Conservation (phyloP, 345 rosid genomes). For the Cardamine occulta region DNA sequence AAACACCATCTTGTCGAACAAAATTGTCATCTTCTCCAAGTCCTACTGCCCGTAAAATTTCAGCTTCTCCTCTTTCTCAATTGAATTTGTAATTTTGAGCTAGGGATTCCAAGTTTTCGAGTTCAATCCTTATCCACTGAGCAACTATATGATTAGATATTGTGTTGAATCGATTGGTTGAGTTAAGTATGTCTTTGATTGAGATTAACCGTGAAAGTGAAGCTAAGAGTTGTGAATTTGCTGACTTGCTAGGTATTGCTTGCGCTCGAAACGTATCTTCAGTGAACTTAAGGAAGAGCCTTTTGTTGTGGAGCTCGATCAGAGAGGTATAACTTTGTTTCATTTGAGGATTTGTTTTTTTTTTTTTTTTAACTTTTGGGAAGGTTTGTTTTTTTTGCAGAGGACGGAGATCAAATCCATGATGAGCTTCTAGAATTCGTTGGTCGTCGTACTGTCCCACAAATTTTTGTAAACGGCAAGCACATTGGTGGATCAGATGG, state of each 20-base stretch:
- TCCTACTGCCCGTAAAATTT: constrained; percentile 85
- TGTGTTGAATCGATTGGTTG: neutral
- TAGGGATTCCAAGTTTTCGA: neutral
- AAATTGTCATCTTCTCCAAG: constrained; percentile 90
- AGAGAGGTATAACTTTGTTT: constrained; percentile 34
- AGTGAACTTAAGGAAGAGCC: constrained; percentile 56
- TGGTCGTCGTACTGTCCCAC: constrained; percentile 85
- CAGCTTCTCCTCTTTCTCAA: neutral
- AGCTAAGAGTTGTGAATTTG: neutral
- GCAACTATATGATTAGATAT: neutral
- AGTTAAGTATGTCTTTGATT: neutral
- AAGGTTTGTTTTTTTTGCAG: constrained; percentile 44
- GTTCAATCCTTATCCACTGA: neutral
- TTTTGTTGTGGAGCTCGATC: constrained; percentile 68
- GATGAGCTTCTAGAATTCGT: constrained; percentile 71
- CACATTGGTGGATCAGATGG: constrained; percentile 95
- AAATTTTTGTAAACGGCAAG: constrained; percentile 84
- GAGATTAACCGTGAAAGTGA: neutral
- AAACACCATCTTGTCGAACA: constrained; percentile 77
- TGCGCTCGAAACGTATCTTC: constrained; percentile 62
- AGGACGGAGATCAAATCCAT: constrained; percentile 76
- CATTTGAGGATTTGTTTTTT: neutral
- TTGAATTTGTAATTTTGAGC: neutral
- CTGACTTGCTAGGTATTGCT: constrained; percentile 54
- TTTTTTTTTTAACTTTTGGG: neutral